phyloP scores from a whole-genome alignment of 192 early-diverging fungal genomes.

The Rhizophagus clarus region DNA sequence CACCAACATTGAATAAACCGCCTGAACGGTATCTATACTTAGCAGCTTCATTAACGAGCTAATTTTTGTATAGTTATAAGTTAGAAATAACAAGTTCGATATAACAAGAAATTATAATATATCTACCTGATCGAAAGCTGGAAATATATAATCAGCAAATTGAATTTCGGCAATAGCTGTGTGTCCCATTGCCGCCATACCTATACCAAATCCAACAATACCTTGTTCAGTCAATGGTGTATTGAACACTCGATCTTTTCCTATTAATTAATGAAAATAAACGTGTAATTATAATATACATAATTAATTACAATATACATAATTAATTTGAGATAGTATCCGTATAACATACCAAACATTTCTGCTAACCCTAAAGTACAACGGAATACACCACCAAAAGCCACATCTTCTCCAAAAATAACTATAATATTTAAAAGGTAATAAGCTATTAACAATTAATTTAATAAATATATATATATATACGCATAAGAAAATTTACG shows the following conservation, averaged over 20 bases:
- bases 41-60: conserved; percentile 95
- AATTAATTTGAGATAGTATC: not conserved
- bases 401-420: conserved; percentile 97
- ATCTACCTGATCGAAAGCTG: conserved; percentile 91
- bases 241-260: conserved; percentile 90
- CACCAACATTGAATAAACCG: conserved; percentile 87
- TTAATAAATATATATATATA: not conserved
- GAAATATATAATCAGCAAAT: conserved; percentile 98
- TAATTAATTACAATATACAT: conserved; percentile 16
- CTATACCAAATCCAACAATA: conserved; percentile 93
- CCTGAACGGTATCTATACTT: conserved; percentile 97
- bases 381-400: conserved; percentile 97
- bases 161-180: conserved; percentile 98
- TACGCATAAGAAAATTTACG: not conserved
- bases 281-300: conserved; percentile 6
- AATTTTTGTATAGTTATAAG: not conserved
- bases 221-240: conserved; percentile 96
- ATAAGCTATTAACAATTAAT: not conserved
- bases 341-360: conserved; percentile 71
- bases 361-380: conserved; percentile 89
- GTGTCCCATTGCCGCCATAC: conserved; percentile 91
- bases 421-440: conserved; percentile 45
- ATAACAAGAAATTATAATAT: conserved; percentile 4
- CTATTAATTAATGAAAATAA: conserved; percentile 34
- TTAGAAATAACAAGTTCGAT: conserved; percentile 1